Evolutionary conservation across 257 asterid species (phyloP), one percentile per base, ranked within the genome.

Genomic region (Lantana camara): DNA sequence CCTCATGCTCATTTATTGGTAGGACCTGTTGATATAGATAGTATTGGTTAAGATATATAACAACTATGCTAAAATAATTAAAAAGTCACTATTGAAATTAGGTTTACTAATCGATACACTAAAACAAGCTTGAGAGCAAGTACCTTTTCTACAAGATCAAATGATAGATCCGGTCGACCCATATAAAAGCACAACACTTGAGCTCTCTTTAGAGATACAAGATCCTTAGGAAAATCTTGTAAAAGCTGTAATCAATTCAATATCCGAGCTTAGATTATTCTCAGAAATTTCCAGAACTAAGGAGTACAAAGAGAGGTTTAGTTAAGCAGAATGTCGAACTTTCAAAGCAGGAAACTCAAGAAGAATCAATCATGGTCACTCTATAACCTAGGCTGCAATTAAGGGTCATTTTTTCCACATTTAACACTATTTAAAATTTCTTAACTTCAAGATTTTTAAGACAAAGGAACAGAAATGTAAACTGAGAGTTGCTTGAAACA

Each of bases 151-250:
- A 90, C 92, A 41, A 90, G 92, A 63, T 79, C 56, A 77, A 93
- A 73, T 61, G 94, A 93, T 48, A 82, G 78, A 77, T 85, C 86
- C 13, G 95, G 73, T 23, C 80, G 90, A 37, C 91, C 98, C 96
- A 93, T 90, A 69, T 85, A 90, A 80, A 93, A 93, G 80, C 94
- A 87, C 20, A 87, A 77, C 63, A 85, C 86, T 82, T 93, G 98
- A 68, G 75, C 95, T 65, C 96, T 82, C 83, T 93, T 93, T 22
- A 93, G 60, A 14, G 97, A 85, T 8, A 60, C 81, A 69, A 93
- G 86, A 80, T 93, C 98, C 76, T 65, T 83, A 9, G 98, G 96
- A 65, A 90, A 93, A 64, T 90, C 89, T 75, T 75, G 79, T 51
- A 87, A 77, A 41, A 83, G 72, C 98, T 93, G 85, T 14, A 64